Percentiles rank a stretch among this genome's conserved stretches.
Evolutionary conservation across 2,329 filamentous ascomycete genomes (phyloP).

Genomic region (Neofusicoccum ribis): DNA sequence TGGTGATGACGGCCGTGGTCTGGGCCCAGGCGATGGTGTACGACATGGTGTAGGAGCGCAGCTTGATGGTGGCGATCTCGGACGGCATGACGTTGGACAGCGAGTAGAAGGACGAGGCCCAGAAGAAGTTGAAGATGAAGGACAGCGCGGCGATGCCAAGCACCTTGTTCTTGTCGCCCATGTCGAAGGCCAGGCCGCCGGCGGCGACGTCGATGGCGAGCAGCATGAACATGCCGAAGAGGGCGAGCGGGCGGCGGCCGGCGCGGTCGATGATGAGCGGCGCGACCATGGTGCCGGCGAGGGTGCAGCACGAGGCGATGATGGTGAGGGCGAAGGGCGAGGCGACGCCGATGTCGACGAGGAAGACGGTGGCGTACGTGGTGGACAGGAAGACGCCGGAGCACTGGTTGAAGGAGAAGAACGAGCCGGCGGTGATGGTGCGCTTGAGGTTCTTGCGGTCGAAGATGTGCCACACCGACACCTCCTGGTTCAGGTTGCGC

Average conservation of each 20-base stretch:
- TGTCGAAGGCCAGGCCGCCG: conserved; percentile 1
- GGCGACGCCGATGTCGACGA: conserved; percentile 74
- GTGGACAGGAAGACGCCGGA: conserved; percentile 41
- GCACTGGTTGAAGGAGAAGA: conserved; percentile 14
- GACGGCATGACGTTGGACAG: conserved; percentile 13
- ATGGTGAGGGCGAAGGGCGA: conserved; percentile 67
- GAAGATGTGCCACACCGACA: conserved; percentile 40
- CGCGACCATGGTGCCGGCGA: conserved; percentile 60
- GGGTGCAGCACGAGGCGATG: conserved; percentile 49
- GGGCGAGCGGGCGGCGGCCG: conserved; percentile 56
- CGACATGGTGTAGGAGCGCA: conserved; percentile 9
- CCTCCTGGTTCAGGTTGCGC: conserved; percentile 26
- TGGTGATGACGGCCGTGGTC: conserved; percentile 15
- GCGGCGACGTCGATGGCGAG: conserved; percentile 2
- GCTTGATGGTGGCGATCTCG: conserved; percentile 14
- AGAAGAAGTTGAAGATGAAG: conserved; percentile 17
- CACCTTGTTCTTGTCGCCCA: background rate
- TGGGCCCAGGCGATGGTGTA: conserved; percentile 16
- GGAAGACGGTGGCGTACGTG: conserved; percentile 64
- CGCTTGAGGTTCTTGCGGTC: conserved; percentile 35
- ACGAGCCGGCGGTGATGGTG: conserved; percentile 41
- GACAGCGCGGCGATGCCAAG: conserved; percentile 4
- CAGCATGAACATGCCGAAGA: conserved; percentile 37
- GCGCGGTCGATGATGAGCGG: conserved; percentile 62
- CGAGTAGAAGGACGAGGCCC: conserved; percentile 9